These are phyloP conservation scores for Cercospora sojina DNA, from an alignment of 2,329 filamentous ascomycete genomes.

Conservation along the genomic window DNA sequence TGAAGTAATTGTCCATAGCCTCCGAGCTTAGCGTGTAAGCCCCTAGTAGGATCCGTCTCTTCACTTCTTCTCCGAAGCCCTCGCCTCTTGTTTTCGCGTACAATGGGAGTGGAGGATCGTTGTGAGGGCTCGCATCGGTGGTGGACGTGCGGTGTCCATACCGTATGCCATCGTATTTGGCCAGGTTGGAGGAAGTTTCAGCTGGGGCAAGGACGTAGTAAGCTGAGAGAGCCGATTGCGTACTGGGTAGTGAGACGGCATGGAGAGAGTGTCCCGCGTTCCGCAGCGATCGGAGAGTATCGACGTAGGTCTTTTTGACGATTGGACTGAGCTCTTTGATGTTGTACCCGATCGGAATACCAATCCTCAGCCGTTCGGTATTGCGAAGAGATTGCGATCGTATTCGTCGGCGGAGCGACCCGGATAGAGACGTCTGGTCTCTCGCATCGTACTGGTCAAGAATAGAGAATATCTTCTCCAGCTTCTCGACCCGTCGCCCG, in stretches of 20 bases:
- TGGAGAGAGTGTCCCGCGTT: conserved; percentile 68
- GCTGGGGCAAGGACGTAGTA: conserved; percentile 96
- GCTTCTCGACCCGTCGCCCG: conserved; percentile 55
- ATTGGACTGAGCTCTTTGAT: conserved; percentile 71
- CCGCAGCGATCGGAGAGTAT: conserved; percentile 60
- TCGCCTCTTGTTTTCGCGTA: conserved; percentile 73
- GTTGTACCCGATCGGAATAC: conserved; percentile 76
- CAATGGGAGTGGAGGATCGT: conserved; percentile 44
- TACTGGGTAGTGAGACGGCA: conserved; percentile 77
- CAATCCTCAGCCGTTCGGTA: conserved; percentile 50
- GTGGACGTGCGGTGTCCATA: conserved; percentile 66
- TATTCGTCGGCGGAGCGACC: conserved; percentile 54
- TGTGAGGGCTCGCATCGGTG: conserved; percentile 49
- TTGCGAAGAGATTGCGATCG: conserved; percentile 7
- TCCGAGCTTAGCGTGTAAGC: conserved; percentile 86
- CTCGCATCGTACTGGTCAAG: conserved; percentile 62
- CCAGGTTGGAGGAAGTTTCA: conserved; percentile 91
- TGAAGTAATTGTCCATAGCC: conserved; percentile 94
- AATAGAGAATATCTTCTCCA: conserved; percentile 44
- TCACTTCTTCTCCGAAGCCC: conserved; percentile 81
- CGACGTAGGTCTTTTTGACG: conserved; percentile 69
- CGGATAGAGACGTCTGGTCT: conserved; percentile 72
- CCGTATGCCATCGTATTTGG: conserved; percentile 95
- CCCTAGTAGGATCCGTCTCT: conserved; percentile 81
- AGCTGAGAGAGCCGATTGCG: conserved; percentile 79